A percentile compares a stretch with the other conserved stretches of the same genome.
These are phyloP conservation scores for Peniophora sp. DNA, from an alignment of 1,284 basidiomycete genomes.

Conservation along the genomic window DNA sequence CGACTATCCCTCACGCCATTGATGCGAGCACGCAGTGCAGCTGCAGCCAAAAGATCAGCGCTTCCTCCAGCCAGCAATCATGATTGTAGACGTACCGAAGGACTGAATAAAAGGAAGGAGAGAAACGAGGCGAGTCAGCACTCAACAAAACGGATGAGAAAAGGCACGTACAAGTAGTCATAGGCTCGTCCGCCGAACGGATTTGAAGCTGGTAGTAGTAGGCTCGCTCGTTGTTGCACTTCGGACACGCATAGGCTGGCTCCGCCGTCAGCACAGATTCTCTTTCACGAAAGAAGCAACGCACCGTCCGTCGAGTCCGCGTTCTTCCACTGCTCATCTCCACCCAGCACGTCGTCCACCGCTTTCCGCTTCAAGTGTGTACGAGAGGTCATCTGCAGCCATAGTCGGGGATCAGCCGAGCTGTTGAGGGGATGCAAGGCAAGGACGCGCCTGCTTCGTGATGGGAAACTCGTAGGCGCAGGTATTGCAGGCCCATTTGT, in stretches of 20 bases:
- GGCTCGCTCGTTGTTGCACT: conserved; percentile 84
- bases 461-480: conserved; percentile 94
- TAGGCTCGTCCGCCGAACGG: conserved; percentile 91
- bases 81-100: conserved; percentile 20
- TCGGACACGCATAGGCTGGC: conserved; percentile 65
- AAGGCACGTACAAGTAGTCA: conserved; percentile 80
- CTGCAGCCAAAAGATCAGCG: conserved; percentile 24
- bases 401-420: conserved; percentile 5
- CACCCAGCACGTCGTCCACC: conserved; percentile 91
- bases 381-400: conserved; percentile 74
- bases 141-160: conserved; percentile 5
- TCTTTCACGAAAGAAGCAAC: not conserved
- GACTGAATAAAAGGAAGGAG: conserved; percentile 16
- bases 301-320: conserved; percentile 83
- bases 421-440: not conserved
- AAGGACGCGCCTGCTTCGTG: conserved; percentile 58
- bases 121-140: conserved; percentile 4
- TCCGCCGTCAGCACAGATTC: not conserved
- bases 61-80: too few relatives aligned
- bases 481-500: conserved; percentile 91
- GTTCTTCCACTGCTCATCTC: conserved; percentile 91
- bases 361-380: conserved; percentile 79
- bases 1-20: conserved; percentile 58
- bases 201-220: conserved; percentile 98
- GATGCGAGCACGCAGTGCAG: conserved; percentile 47